Conservation (phyloP, 768 basidiomycete genomes). For the Mycena floridula region DNA sequence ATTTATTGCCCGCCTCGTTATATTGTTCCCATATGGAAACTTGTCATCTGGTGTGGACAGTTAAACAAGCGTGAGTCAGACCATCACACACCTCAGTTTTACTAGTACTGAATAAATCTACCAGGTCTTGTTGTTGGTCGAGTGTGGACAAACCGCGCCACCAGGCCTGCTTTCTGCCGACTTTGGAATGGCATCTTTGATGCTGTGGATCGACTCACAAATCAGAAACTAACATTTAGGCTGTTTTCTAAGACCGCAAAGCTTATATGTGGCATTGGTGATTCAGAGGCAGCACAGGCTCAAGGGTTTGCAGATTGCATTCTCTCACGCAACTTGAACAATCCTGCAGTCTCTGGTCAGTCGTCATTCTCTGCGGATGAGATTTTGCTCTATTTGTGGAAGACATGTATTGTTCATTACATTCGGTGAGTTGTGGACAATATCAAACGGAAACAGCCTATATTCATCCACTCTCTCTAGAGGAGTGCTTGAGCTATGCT, state of each 20-base stretch:
- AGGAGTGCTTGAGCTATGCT: too few species aligned
- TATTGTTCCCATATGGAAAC: too few species aligned
- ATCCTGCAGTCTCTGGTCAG: not conserved
- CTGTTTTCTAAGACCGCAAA: not conserved
- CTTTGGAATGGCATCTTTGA: not conserved
- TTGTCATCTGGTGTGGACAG: conserved; percentile 3
- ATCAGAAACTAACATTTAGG: too few species aligned
- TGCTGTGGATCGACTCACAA: too few species aligned
- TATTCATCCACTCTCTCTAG: too few species aligned
- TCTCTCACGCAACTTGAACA: not conserved
- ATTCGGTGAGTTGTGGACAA: too few species aligned
- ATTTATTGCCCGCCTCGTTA: too few species aligned
- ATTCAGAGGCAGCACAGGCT: not conserved
- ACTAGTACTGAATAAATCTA: not conserved
- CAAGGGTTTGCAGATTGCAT: not conserved
- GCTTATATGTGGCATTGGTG: not conserved
- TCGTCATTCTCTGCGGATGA: not conserved
- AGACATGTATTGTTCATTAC: too few species aligned
- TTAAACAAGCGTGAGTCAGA: conserved; percentile 1
- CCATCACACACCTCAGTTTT: not conserved
- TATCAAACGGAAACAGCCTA: too few species aligned
- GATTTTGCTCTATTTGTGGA: not conserved
- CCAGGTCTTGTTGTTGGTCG: not conserved
- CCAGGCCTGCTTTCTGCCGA: not conserved
- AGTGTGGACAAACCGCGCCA: not conserved